A percentile compares a stretch with the other conserved stretches of the same genome.
phyloP scores from a whole-genome alignment of 352 stramenopile genomes.

The Poterioochromonas sp. region DNA sequence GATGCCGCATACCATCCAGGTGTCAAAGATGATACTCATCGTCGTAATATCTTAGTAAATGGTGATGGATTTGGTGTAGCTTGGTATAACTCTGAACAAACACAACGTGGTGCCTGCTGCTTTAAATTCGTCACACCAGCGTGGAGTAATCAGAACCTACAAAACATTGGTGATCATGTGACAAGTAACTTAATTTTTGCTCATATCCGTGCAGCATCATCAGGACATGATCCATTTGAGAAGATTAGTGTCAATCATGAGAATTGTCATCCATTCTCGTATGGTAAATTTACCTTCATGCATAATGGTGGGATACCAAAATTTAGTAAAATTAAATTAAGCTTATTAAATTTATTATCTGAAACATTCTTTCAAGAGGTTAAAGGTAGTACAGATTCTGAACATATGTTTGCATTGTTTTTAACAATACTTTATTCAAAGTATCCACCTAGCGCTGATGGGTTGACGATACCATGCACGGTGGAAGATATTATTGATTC shows the following conservation, averaged over 20 bases:
- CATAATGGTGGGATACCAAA: slow-evolving; percentile 18
- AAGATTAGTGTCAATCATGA: background rate
- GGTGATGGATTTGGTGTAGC: slow-evolving; percentile 30
- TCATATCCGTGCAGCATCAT: slow-evolving; percentile 18
- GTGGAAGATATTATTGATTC: background rate
- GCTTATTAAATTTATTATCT: background rate
- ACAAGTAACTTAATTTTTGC: background rate
- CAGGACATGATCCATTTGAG: slow-evolving; percentile 4
- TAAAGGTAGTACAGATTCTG: slow-evolving; percentile 12
- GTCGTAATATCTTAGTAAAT: slow-evolving; percentile 22
- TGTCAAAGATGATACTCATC: background rate
- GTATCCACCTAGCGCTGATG: too few relatives aligned
- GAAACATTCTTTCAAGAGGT: background rate
- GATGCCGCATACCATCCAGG: slow-evolving; percentile 29
- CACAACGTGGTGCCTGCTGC: background rate
- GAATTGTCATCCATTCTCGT: slow-evolving; percentile 23
- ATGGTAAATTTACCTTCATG: slow-evolving; percentile 10
- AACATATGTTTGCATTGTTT: slow-evolving; percentile 23
- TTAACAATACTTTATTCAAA: background rate
- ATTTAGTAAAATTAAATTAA: slow-evolving; percentile 6
- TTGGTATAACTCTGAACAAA: background rate
- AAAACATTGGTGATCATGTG: background rate
- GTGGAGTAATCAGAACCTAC: background rate
- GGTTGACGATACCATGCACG: too few relatives aligned
- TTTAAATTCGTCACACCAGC: slow-evolving; percentile 22